Evolutionary conservation across 768 basidiomycete species (phyloP), one percentile per base, ranked within the genome.

Genomic region (Mycena olivaceomarginata): DNA sequence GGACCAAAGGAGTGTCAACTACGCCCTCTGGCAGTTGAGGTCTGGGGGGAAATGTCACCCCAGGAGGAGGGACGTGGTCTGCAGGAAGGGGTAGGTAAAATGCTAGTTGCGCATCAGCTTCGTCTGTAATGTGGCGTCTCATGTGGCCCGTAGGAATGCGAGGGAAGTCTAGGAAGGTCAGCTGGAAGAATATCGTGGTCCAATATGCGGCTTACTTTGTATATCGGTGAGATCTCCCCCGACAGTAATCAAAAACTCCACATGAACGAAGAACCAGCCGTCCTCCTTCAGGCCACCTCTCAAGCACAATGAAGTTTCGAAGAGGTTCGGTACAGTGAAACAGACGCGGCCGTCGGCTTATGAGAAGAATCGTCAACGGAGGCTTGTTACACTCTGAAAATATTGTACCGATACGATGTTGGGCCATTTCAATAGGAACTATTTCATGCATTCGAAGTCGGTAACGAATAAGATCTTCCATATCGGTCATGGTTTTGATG

Each of bases 241-340:
- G 8, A 96, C 89, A 43, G 86, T 92, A 59, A 96, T 91, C 40
- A 94, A 86, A 81, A 97, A 96, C 80, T 94, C 93, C 0, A 94
- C 93, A 74, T 91, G 86, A 25, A 95, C 93, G 77, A 96, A 94
- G 84, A 97, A 97, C 97, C 97, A 98, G 2, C 94, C 93, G 76
- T 96, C 95, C 62, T 90, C 88, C 76, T 88, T 86, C 75, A 92
- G 90, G 22, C 91, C 93, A 25, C 96, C 96, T 70, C 91, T 90
- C 70, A 97, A 88, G 80, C 92, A 96, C 40, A 97, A 84, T 2
- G 94, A 94, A 9, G 91, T 91, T 82, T 94, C 92, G 82, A 97
- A 97, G 39, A 95, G 87, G 41, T 92, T 91, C 2, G 91, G 92
- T 2, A 93, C 94, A 37, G 88, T 92, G 83, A 97, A 98, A 82